Percentiles rank a stretch among this genome's conserved stretches.
Conservation (phyloP, 129 eudicot species). For the Ambrosia trifida region DNA sequence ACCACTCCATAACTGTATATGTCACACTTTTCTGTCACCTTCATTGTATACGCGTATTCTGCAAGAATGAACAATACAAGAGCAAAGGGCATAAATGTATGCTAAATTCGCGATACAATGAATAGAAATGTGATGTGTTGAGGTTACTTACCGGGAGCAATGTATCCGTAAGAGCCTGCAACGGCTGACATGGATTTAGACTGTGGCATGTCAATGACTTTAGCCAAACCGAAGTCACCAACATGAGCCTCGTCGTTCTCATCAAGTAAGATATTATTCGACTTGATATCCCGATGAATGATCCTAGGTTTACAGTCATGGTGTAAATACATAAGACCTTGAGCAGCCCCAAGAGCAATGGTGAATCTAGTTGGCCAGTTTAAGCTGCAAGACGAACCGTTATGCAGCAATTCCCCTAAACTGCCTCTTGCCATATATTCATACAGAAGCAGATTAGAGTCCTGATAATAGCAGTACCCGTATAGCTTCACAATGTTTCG, state of each 20-base stretch:
- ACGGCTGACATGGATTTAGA: conserved; percentile 97
- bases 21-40: conserved; percentile 94
- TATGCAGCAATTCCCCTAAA: conserved; percentile 86
- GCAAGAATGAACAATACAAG: conserved; percentile 21
- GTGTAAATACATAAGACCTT: conserved; percentile 88
- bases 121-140: conserved; percentile 5
- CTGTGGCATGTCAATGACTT: conserved; percentile 98
- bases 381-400: conserved; percentile 48
- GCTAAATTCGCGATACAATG: neutral
- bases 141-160: conserved; percentile 79
- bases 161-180: conserved; percentile 98
- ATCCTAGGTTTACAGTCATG: conserved; percentile 97
- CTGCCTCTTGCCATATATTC: conserved; percentile 93
- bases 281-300: conserved; percentile 92
- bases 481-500: conserved; percentile 93
- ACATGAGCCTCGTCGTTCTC: conserved; percentile 96
- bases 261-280: conserved; percentile 86
- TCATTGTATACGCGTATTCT: conserved; percentile 99
- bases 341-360: conserved; percentile 93
- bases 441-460: conserved; percentile 83
- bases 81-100: neutral
- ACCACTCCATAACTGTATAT: conserved; percentile 96
- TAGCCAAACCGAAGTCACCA: conserved; percentile 98
- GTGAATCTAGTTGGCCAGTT: conserved; percentile 79
- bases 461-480: conserved; percentile 84